A percentile compares a stretch with the other conserved stretches of the same genome.
Evolutionary conservation across 2,329 filamentous ascomycete genomes (phyloP).

Genomic region (Tolypocladium sp.): DNA sequence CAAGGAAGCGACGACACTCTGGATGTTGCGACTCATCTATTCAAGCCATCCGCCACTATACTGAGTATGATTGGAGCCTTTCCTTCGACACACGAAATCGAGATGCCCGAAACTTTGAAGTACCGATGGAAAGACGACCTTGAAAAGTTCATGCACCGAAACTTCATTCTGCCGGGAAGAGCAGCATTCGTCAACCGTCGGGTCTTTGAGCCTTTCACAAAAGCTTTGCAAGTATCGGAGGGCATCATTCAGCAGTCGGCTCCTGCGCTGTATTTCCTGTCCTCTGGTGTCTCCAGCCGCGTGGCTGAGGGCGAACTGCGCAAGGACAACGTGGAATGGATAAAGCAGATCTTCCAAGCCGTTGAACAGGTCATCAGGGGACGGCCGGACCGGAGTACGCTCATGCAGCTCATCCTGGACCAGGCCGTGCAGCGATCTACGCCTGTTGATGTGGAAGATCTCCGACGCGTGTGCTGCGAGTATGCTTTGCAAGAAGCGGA

Average conservation of each 20-base stretch:
- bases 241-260: conserved; percentile 25
- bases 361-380: conserved; percentile 17
- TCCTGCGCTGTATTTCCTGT: conserved; percentile 36
- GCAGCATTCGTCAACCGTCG: conserved; percentile 34
- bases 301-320: conserved; percentile 17
- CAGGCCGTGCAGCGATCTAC: conserved; percentile 19
- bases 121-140: conserved; percentile 36
- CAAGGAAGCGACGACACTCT: conserved; percentile 36
- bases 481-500: conserved; percentile 26
- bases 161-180: conserved; percentile 42
- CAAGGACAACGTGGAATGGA: conserved; percentile 27
- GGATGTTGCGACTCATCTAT: conserved; percentile 40
- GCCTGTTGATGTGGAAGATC: conserved; percentile 26
- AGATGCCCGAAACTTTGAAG: conserved; percentile 11
- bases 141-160: conserved; percentile 38
- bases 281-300: conserved; percentile 16
- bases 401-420: conserved; percentile 21
- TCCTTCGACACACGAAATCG: conserved; percentile 6
- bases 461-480: conserved; percentile 31
- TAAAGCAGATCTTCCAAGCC: conserved; percentile 23
- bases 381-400: conserved; percentile 13
- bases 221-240: conserved; percentile 29
- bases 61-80: conserved; percentile 30
- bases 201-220: conserved; percentile 29
- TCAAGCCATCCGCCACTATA: conserved; percentile 25